Evolutionary conservation across 2,329 filamentous ascomycete species (phyloP), one percentile per base, ranked within the genome.

Genomic region (Xylaria sp.): DNA sequence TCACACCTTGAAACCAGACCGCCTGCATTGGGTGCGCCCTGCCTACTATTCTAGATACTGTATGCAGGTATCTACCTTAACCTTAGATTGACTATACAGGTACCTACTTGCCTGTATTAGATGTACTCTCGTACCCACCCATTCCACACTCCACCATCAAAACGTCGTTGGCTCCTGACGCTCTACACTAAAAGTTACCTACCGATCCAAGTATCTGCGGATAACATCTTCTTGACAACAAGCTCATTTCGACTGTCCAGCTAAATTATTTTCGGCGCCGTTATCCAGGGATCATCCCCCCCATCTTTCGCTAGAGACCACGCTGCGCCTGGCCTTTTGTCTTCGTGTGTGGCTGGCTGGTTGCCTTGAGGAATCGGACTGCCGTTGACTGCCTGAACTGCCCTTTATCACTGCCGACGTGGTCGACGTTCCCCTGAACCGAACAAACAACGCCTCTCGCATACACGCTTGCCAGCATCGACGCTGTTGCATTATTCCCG

Each of bases 261-360:
- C 51, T 30, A 57, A 61, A 36, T 17, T 54, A 57, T 48, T 68
- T 48, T 39, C 50, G 21, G 51, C 27, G 50, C 56, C 50, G 32
- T 24, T 54, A 67, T 47, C 51, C 55, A 59, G 48, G 57, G 65
- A 53, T 32, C 53, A 50, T 11, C 45, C 53, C 64, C 50, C 55
- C 50, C 45, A 45, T 62, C 57, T 32, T 60, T 30, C 45, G 34
- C 42, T 63, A 21, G n/a, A 61, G 57, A 59, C 39, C 68, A 67
- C 74, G 67, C 65, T 68, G 67, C 69, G 61, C 64, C 61, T 70
- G 57, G 60, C 68, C 64, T 67, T 72, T 72, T 73, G 66, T 66
- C 14, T 12, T 51, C 24, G 48, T 51, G 42, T 47, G 69, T 68
- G 67, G 64, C 67, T 65, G 51, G 32, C 66, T 53, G 62, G 53